A percentile compares a stretch with the other conserved stretches of the same genome.
phyloP scores from a whole-genome alignment of 805 yeast genomes.

The Saturnispora kantuleensis region DNA sequence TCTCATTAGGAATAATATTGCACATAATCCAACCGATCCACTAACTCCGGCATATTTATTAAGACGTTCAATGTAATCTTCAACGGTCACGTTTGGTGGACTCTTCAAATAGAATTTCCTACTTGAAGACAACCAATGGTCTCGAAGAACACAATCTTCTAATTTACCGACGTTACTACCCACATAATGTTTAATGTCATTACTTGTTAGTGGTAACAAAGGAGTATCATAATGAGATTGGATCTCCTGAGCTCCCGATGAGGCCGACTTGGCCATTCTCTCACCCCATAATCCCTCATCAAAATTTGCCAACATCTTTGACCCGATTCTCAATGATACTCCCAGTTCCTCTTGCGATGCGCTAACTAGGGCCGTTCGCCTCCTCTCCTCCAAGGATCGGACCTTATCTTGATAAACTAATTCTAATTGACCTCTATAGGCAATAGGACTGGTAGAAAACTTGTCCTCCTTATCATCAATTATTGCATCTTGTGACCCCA shows the following conservation, averaged over 20 bases:
- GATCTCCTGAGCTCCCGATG: background rate
- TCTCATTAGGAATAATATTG: slow-evolving; percentile 25
- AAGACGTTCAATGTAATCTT: slow-evolving; percentile 25
- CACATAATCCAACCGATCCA: slow-evolving; percentile 24
- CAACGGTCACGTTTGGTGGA: slow-evolving; percentile 23
- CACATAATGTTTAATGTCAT: slow-evolving; percentile 9
- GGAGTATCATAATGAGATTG: background rate
- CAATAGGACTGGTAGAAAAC: slow-evolving; percentile 2
- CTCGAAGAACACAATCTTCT: slow-evolving; percentile 8
- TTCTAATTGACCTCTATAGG: slow-evolving; percentile 5
- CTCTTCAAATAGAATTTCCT: slow-evolving; percentile 25
- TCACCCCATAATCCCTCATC: slow-evolving; percentile 12
- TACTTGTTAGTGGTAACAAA: background rate
- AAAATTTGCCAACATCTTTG: slow-evolving; percentile 23
- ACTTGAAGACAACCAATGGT: slow-evolving; percentile 10
- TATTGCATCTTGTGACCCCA: background rate
- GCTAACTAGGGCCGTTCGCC: slow-evolving; percentile 9
- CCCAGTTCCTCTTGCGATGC: slow-evolving; percentile 23
- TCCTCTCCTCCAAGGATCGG: background rate
- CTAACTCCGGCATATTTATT: slow-evolving; percentile 24
- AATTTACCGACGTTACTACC: slow-evolving; percentile 9
- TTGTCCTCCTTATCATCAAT: background rate
- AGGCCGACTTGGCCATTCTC: background rate
- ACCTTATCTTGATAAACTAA: background rate
- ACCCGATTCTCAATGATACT: slow-evolving; percentile 19